Evolutionary conservation across 352 stramenopile species (phyloP).

Genomic region (Achlya hypogyna): DNA sequence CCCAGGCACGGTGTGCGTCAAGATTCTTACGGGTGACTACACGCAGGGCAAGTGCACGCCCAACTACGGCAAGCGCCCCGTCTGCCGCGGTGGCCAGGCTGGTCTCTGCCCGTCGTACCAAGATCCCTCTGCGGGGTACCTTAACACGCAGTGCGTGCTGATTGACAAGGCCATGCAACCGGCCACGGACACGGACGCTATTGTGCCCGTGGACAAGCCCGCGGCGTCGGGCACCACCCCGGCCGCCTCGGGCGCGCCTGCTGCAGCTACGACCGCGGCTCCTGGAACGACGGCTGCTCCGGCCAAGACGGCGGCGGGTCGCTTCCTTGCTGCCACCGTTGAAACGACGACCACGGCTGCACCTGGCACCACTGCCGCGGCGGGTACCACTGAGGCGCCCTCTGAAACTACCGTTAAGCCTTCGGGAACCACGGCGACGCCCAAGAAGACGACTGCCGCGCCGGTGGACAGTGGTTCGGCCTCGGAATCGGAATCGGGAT

Average conservation of each 20-base stretch:
- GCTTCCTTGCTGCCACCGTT: neutral
- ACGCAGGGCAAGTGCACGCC: constrained; percentile 72
- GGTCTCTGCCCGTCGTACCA: constrained; percentile 77
- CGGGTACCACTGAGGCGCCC: neutral
- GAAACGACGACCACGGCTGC: neutral
- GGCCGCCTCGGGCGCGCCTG: neutral
- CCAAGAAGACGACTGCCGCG: neutral
- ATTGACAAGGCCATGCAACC: neutral
- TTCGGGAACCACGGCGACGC: neutral
- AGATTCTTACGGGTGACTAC: constrained; percentile 65
- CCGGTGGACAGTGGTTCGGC: neutral
- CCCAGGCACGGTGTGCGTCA: constrained; percentile 62
- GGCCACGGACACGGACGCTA: no score
- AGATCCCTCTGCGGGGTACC: no score
- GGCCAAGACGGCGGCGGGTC: neutral
- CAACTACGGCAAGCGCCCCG: constrained; percentile 61
- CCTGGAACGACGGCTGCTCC: neutral
- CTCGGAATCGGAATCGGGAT: neutral
- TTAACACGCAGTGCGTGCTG: neutral
- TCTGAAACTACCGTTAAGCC: neutral
- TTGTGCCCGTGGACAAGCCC: no score
- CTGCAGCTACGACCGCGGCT: neutral
- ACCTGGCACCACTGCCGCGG: neutral
- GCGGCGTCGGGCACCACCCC: neutral
- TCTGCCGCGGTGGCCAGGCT: constrained; percentile 53